phyloP scores from a whole-genome alignment of 768 basidiomycete genomes.

The Naganishia onofrii region DNA sequence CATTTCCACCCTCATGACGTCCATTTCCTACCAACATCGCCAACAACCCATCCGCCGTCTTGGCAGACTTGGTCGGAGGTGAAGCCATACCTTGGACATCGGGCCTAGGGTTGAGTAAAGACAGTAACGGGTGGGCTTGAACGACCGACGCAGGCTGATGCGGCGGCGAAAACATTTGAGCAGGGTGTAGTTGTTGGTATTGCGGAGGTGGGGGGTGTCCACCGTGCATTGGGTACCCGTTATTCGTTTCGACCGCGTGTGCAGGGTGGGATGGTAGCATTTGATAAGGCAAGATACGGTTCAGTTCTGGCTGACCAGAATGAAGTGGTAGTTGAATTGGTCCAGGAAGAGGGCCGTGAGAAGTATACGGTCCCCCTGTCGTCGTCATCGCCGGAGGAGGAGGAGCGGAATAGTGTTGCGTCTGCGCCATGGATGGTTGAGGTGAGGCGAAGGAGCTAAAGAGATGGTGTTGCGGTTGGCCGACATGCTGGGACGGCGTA shows the following conservation, averaged over 20 bases:
- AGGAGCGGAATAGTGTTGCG: not conserved
- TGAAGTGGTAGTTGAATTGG: constrained; percentile 10
- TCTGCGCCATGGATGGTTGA: constrained; percentile 2
- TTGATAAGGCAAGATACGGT: constrained; percentile 20
- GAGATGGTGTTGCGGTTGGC: not conserved
- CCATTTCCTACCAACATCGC: constrained; percentile 17
- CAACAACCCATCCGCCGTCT: constrained; percentile 17
- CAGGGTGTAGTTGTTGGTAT: constrained; percentile 15
- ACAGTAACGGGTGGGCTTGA: constrained; percentile 4
- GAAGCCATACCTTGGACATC: not conserved
- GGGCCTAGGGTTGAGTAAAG: not conserved
- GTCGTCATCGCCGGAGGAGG: too few species aligned
- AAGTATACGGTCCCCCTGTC: not conserved
- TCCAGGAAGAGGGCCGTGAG: not conserved
- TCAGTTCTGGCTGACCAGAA: constrained; percentile 2
- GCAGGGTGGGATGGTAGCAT: not conserved
- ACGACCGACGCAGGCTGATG: constrained; percentile 13
- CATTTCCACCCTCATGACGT: constrained; percentile 4
- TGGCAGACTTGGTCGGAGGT: constrained; percentile 5
- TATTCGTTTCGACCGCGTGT: not conserved
- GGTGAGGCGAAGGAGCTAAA: not conserved
- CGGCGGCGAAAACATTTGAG: constrained; percentile 5
- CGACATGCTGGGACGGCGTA: not conserved
- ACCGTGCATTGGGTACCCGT: not conserved
- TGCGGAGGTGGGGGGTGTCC: constrained; percentile 1